Evolutionary conservation across 305 asterid species (phyloP).

Genomic region (Ajuga reptans): DNA sequence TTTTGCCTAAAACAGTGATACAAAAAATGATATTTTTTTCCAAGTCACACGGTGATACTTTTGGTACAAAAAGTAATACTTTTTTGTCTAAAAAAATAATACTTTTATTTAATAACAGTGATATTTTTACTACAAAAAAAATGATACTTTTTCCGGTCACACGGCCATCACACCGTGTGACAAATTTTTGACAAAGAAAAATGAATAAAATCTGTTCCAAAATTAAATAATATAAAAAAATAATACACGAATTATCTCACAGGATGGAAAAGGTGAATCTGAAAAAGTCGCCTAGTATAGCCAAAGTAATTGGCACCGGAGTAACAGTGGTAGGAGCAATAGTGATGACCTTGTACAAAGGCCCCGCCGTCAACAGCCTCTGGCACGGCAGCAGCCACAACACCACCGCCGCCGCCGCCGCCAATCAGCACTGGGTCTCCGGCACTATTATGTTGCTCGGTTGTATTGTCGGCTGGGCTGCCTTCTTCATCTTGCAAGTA

Average conservation of each 20-base stretch:
- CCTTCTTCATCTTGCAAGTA: conserved; percentile 80
- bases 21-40: too few species aligned
- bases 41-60: too few species aligned
- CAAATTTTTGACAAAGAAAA: too few species aligned
- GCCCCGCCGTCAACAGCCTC: conserved; percentile 54
- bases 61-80: too few species aligned
- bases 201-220: too few species aligned
- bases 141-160: too few species aligned
- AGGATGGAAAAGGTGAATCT: conserved; percentile 76
- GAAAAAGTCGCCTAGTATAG: conserved; percentile 45
- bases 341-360: conserved; percentile 81
- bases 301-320: conserved; percentile 70
- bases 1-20: too few species aligned
- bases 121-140: too few species aligned
- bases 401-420: conserved; percentile 18
- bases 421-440: conserved; percentile 59
- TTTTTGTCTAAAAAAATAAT: too few species aligned
- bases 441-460: conserved; percentile 59
- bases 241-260: neutral
- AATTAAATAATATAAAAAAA: neutral
- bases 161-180: too few species aligned
- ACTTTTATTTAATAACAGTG: too few species aligned
- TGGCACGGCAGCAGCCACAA: conserved; percentile 32
- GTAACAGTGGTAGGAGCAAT: conserved; percentile 74
- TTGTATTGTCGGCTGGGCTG: conserved; percentile 75